Evolutionary conservation across 768 basidiomycete species (phyloP).

Genomic region (Amyloporia xantha): DNA sequence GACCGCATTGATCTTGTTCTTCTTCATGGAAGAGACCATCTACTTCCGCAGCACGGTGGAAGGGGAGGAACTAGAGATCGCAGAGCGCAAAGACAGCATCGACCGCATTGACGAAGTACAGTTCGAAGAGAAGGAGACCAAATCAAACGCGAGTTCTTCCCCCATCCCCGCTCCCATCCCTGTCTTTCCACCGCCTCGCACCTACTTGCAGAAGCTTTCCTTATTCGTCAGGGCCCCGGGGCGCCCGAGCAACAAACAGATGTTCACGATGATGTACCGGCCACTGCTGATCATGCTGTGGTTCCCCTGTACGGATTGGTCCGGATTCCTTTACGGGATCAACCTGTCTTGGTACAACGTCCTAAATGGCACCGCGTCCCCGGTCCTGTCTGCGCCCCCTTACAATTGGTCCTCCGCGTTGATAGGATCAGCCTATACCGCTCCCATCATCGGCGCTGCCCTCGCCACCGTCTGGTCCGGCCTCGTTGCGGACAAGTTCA

Average conservation of each 20-base stretch:
- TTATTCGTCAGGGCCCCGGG: neutral
- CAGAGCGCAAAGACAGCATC: neutral
- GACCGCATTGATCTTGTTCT: neutral
- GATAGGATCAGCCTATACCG: slow-evolving; percentile 17
- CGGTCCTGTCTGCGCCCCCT: slow-evolving; percentile 16
- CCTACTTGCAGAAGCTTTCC: neutral
- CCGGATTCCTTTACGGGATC: slow-evolving; percentile 16
- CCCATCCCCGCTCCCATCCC: neutral
- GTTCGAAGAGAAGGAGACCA: neutral
- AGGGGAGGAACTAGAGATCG: neutral
- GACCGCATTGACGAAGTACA: neutral
- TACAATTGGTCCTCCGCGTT: slow-evolving; percentile 19
- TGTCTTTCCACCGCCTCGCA: neutral
- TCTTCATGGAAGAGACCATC: neutral
- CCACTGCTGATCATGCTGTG: neutral
- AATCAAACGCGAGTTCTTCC: neutral
- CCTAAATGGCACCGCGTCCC: slow-evolving; percentile 17
- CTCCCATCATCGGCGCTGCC: slow-evolving; percentile 13
- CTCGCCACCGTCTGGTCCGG: slow-evolving; percentile 12
- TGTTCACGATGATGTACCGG: neutral
- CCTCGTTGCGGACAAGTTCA: slow-evolving; percentile 15
- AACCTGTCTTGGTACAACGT: slow-evolving; percentile 22
- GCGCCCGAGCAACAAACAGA: neutral
- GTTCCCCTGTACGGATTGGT: neutral
- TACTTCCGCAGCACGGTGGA: neutral